Base-by-base conservation (phyloP, 2,329 filamentous ascomycete species). In the Colletotrichum incanum region DNA sequence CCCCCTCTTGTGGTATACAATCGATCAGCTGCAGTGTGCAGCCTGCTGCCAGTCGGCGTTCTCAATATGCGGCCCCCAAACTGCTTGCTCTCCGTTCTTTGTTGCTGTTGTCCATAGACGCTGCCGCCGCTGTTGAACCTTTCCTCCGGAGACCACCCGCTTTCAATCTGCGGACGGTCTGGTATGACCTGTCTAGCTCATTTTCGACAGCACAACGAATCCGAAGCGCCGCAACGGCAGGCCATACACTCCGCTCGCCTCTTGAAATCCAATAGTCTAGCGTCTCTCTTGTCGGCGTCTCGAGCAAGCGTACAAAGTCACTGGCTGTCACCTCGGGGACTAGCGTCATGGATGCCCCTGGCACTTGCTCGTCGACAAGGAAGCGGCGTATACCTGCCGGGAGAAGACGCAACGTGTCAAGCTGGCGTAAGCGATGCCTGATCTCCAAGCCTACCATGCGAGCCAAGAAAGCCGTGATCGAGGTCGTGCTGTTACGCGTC, bases 211-310 rank as follows among this genome's bases (percentile, higher is more conserved):
- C 93, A 80, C 94, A 96, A 8, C 96, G 86, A 8, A 97, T 92
- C 76, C 93, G 92, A 73, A 98, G 82, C 18, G 95, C 94, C 41
- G 92, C 92, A 3, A 98, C 90, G 2, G 94, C 94, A 0, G 95
- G 96, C 95, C 96, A 98, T 0, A 98, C 94, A 75, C 93, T 95
- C 73, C 92, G 86, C 82, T 98, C 96, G 1, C 96, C 96, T 66
- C 93, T 88, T 41, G 91, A 82, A 65, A 97, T 95, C 96, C 95
- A 98, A 76, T 96, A 93, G 70, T 94, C 91, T 4, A 98, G 84
- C 11, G 90, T 92, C 71, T 92, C 90, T 63, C 90, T 87, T 0
- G 93, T 96, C 0, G 95, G 95, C 39, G 93, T 94, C 80, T 97
- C 93, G n/a, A 98, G 87, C 43, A 98, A 84, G 43, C 92, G 89